Evolutionary conservation across 805 yeast species (phyloP), one percentile per base, ranked within the genome.

Genomic region (Zygosaccharomyces gambellarensis): DNA sequence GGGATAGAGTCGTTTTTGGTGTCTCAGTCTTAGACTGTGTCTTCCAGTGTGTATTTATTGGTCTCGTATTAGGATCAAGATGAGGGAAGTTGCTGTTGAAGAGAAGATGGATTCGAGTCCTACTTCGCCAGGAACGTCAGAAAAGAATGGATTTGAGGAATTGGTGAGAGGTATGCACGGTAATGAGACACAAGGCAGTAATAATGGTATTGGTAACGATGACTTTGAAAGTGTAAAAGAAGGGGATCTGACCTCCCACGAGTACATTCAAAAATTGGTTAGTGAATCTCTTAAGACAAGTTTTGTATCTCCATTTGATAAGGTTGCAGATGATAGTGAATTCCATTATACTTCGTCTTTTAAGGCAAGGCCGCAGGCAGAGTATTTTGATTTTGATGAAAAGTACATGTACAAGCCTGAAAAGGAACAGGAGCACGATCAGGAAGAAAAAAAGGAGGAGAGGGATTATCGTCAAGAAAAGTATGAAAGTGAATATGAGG

Each of bases 361-460:
- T 29, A 49, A 53, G 27, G 54, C 56, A 10, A 52, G 66, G n/a
- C 53, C 58, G n/a, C 62, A 61, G 36, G 63, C 60, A 9, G 65
- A 62, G 41, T 51, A 53, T 40, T 62, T 62, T 42, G 66, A 62
- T 46, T 62, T 62, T 39, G 61, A 58, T 48, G 51, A 53, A 9
- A 45, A 51, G 29, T 47, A 52, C 29, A 47, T 40, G 47, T 49
- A 49, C 25, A 38, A 48, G 36, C 45, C 52, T 17, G 48, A 43
- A 10, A 28, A 39, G 27, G 48, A 49, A 12, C 45, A n/a, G 5
- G 29, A 36, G 4, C 14, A 27, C 25, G 19, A 30, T 3, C 36
- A 29, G n/a, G 29, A 21, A 17, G 36, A 34, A 19, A 25, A 36
- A n/a, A 40, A 36, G 23, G 40, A 25, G 14, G 27, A 23, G 14